These are phyloP conservation scores for Albophoma yamanashiensis DNA, from an alignment of 2,329 filamentous ascomycete genomes.

Conservation along the genomic window DNA sequence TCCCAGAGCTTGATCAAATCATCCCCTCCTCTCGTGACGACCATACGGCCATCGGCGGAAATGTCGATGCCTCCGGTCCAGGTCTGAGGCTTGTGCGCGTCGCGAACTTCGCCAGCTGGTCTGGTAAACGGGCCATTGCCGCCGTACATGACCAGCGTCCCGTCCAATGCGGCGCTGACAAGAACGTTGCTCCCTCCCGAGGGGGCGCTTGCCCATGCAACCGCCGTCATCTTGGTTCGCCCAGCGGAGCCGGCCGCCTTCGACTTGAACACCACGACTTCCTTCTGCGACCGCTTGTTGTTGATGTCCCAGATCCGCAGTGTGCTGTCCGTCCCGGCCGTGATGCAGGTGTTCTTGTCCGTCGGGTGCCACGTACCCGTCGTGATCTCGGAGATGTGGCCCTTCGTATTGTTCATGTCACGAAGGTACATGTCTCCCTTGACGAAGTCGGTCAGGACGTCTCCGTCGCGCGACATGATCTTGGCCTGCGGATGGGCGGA, in stretches of 20 bases:
- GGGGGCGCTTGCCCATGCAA: constrained; percentile 69
- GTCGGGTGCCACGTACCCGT: constrained; percentile 86
- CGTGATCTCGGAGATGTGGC: constrained; percentile 86
- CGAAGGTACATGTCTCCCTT: constrained; percentile 98
- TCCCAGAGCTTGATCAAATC: constrained; percentile 95
- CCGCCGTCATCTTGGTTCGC: constrained; percentile 85
- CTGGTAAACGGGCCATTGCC: constrained; percentile 79
- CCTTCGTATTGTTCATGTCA: constrained; percentile 96
- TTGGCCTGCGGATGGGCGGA: constrained; percentile 85
- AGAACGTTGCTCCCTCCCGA: constrained; percentile 74
- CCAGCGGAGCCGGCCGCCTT: constrained; percentile 80
- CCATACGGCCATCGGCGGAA: constrained; percentile 79
- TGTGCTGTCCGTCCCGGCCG: constrained; percentile 90
- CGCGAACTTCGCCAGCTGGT: constrained; percentile 70
- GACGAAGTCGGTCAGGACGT: constrained; percentile 74
- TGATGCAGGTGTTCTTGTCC: constrained; percentile 75
- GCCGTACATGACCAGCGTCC: constrained; percentile 82
- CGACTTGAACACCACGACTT: constrained; percentile 94
- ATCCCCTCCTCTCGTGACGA: constrained; percentile 86
- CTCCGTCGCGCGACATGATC: constrained; percentile 81
- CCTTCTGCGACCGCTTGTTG: constrained; percentile 77
- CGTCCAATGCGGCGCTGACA: constrained; percentile 76
- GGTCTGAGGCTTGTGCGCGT: constrained; percentile 71
- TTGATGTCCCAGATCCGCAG: constrained; percentile 96
- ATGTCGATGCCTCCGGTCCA: constrained; percentile 93